Conservation (phyloP, 768 basidiomycete genomes). For the Termitomyces sp. region DNA sequence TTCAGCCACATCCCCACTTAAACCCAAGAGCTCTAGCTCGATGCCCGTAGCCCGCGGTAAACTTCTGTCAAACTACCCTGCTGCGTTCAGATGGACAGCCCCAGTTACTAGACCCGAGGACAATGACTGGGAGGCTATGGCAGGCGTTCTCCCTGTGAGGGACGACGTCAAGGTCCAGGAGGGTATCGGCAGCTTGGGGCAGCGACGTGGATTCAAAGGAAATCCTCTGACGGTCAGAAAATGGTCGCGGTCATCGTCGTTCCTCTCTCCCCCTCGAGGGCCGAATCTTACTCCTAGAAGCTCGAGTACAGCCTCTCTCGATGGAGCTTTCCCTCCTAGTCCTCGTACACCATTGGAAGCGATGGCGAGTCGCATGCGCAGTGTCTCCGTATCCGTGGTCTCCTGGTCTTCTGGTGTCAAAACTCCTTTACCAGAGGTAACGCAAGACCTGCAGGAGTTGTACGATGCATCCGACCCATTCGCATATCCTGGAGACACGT, state of each 20-base stretch:
- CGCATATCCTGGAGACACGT: constrained; percentile 12
- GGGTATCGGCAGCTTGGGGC: constrained; percentile 20
- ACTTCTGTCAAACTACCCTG: constrained; percentile 3
- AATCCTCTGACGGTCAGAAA: constrained; percentile 14
- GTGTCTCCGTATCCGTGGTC: constrained; percentile 12
- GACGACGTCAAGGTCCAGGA: background rate
- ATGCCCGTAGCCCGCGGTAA: background rate
- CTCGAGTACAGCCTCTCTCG: constrained; percentile 9
- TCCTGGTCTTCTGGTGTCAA: constrained; percentile 7
- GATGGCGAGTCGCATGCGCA: constrained; percentile 19
- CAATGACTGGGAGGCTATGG: background rate
- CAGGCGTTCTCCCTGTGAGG: background rate
- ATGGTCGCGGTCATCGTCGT: constrained; percentile 11
- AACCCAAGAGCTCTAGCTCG: background rate
- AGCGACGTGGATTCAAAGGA: constrained; percentile 26
- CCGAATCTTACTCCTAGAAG: constrained; percentile 13
- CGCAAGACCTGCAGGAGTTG: constrained; percentile 14
- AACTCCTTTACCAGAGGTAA: constrained; percentile 7
- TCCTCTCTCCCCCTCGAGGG: constrained; percentile 16
- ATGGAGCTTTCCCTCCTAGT: background rate
- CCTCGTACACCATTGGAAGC: constrained; percentile 18
- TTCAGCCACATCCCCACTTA: background rate
- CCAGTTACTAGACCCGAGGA: background rate
- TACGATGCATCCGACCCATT: constrained; percentile 16
- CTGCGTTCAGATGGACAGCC: constrained; percentile 1